These are phyloP conservation scores for Carex scoparia DNA, from an alignment of 176 grass and related monocot species.

Conservation along the genomic window DNA sequence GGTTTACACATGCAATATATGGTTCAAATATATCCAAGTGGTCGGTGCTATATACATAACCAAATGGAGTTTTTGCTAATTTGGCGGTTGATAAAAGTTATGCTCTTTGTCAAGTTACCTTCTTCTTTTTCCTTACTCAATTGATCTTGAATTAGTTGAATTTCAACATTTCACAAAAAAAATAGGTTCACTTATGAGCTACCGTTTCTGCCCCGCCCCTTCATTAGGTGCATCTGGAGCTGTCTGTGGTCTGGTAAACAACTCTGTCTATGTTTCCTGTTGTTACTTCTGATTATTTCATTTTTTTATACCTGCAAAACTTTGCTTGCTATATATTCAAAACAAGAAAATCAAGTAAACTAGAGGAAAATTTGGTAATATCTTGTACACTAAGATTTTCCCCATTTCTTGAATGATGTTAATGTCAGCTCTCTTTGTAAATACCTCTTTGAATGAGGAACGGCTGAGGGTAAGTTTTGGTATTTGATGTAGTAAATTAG, in stretches of 20 bases:
- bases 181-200: slow-evolving; percentile 93
- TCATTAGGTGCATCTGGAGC: slow-evolving; percentile 85
- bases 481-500: neutral
- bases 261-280: neutral
- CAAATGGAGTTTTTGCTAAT: neutral
- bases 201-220: slow-evolving; percentile 43
- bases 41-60: neutral
- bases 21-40: neutral
- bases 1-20: neutral
- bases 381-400: neutral
- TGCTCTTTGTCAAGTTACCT: neutral
- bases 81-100: neutral
- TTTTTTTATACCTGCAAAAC: neutral
- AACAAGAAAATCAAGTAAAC: neutral
- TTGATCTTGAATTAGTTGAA: slow-evolving; percentile 21
- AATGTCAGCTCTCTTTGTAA: neutral
- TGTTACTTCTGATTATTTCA: slow-evolving; percentile 7
- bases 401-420: neutral
- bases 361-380: neutral
- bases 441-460: neutral
- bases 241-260: slow-evolving; percentile 80
- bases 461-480: neutral
- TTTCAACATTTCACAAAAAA: slow-evolving; percentile 24
- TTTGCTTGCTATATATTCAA: neutral
- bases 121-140: neutral